Percentiles rank a stretch among this genome's conserved stretches.
Conservation (phyloP, 148 eudicot genomes). For the Linanthus parryae region DNA sequence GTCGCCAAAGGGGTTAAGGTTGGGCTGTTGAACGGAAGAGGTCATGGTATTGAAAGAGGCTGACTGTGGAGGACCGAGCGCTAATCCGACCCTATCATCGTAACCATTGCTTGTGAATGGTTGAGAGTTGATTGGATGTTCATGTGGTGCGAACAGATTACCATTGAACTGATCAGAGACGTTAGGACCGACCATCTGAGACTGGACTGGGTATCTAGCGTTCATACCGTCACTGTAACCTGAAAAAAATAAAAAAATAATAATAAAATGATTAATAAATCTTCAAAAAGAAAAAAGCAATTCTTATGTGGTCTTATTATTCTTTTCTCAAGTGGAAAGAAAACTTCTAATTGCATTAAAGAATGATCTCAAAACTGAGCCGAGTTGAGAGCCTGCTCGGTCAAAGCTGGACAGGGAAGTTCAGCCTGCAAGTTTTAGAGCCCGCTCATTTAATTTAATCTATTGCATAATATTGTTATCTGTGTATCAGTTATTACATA, state of each 20-base stretch:
- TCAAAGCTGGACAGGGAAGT: too few relatives aligned
- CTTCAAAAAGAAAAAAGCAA: not conserved
- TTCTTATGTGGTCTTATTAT: too few relatives aligned
- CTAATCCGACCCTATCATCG: conserved; percentile 36
- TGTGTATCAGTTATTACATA: too few relatives aligned
- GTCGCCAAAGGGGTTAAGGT: conserved; percentile 51
- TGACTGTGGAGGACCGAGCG: conserved; percentile 55
- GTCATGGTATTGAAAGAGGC: conserved; percentile 38
- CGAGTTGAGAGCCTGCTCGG: not conserved
- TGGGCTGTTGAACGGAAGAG: conserved; percentile 40
- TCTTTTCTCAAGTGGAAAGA: too few relatives aligned
- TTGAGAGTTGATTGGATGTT: conserved; percentile 32
- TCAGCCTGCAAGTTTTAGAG: too few relatives aligned
- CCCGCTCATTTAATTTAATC: too few relatives aligned
- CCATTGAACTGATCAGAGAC: conserved; percentile 38
- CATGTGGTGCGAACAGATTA: conserved; percentile 33
- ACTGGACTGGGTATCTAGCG: conserved; percentile 38
- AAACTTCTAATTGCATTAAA: too few relatives aligned
- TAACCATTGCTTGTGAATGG: conserved; percentile 29
- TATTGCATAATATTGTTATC: too few relatives aligned
- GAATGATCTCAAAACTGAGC: not conserved
- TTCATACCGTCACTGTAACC: conserved; percentile 51
- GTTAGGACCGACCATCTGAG: conserved; percentile 37
- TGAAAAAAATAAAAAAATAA: conserved; percentile 21
- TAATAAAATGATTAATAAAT: not conserved